Base-by-base conservation (phyloP, 2,329 filamentous ascomycete genomes). In the Colletotrichum gloeosporioides region DNA sequence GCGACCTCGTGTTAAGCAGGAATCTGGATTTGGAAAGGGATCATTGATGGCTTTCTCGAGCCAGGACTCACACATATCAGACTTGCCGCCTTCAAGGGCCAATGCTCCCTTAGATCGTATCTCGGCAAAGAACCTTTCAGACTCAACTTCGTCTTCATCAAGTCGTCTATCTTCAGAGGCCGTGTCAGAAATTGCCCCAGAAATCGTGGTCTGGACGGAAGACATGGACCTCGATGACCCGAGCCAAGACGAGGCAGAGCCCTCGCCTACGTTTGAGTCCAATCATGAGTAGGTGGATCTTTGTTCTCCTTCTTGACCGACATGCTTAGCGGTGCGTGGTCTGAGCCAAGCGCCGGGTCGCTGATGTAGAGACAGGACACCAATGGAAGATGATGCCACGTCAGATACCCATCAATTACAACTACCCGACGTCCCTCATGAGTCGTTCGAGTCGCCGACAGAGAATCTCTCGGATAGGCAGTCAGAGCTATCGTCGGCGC, bases 401-500 rank as follows among this genome's bases (percentile, higher is more conserved):
- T 27, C 64, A 49, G 65, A 70, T 27, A 61, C 44, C 9, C 73
- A 69, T 25, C 73, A 55, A 29, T 63, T 71, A 31, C 66, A 71
- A 15, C 62, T 57, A 39, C 39, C 53, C 72, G 72, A 77, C 31
- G 67, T 77, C 39, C 71, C 81, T 78, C 77, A 81, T 80, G 79
- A 85, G 81, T 90, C 89, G 44, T 85, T 90, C 77, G 85, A 86
- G 62, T 92, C 91, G 16, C 90, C 90, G n/a, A 84, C 88, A 25
- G 90, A 89, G 22, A 85, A 83, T 73, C 78, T 89, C 36, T 90
- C 90, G 77, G 90, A 92, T 72, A 83, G 87, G 70, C 83, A 87
- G 31, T 92, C 91, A 68, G 90, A 92, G 62, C 82, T 89, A 31
- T 90, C 90, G 65, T 92, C 91, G 29, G 84, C 86, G 22, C 87